Evolutionary conservation across 441 rosid genomes (phyloP), one percentile per base, ranked within the genome.

Genomic region (Gossypium gossypioides): DNA sequence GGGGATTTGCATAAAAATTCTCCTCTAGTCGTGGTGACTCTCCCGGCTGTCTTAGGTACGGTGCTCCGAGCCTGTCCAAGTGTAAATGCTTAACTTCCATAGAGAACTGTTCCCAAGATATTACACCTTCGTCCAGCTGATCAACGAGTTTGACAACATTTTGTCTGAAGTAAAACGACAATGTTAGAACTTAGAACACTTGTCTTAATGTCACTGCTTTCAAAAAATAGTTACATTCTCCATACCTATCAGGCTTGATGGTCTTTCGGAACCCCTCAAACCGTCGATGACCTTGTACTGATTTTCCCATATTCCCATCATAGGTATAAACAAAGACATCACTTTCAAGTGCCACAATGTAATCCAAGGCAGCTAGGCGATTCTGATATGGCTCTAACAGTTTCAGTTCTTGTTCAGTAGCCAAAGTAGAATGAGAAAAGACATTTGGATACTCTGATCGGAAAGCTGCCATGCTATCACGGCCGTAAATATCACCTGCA

Each of bases 231-330:
- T 34, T 34, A 6, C 9, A 34, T 34, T 6, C 40, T 34, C 40
- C 19, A 50, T n/a, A 92, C 98, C 89, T 88, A 86, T 94, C 90
- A 16, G 99, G 99, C 77, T 85, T 89, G 69, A 93, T 87, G 15
- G 96, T 88, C 80, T 88, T 93, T 59, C 89, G 77, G 72, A 90
- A 93, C 40, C 97, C 96, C 79, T 88, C 93, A 70, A 92, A 94
- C 73, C 82, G 79, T 78, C 99, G 73, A 46, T 94, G 97, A 34
- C 97, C 99, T 79, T 94, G 97, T 57, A 94, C 99, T 15, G 97
- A 96, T 77, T 88, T 93, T 6, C 97, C 98, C 98, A 93, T 93
- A 68, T 93, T 89, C 22, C 98, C 97, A 72, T 91, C 96, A 4
- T 91, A 93, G 2, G 97, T 89, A 76, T 91, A 88, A 54, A 93